Conservation (phyloP, 2,329 filamentous ascomycete genomes). For the Alternaria burnsii region DNA sequence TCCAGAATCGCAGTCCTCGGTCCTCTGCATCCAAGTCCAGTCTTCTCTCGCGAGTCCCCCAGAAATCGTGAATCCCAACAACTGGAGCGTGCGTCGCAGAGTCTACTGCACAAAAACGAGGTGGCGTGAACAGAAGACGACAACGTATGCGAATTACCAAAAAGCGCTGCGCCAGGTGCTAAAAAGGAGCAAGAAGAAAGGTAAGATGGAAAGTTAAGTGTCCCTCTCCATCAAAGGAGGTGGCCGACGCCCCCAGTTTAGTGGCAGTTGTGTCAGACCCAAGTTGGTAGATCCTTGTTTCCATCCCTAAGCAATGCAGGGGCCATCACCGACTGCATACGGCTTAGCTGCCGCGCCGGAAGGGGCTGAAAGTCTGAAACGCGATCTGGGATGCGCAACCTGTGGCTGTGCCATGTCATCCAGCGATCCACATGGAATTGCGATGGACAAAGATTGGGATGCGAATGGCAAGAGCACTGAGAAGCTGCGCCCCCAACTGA, state of each 20-base stretch:
- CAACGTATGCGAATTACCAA: not conserved
- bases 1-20: not conserved
- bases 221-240: constrained; percentile 3
- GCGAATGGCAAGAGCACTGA: not conserved
- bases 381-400: not conserved
- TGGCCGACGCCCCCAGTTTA: constrained; percentile 5
- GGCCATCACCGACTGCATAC: not conserved
- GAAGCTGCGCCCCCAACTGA: not conserved
- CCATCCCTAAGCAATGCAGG: constrained; percentile 1
- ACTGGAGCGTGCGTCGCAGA: not conserved
- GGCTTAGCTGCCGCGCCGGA: constrained; percentile 4
- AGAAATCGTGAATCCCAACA: not conserved
- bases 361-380: constrained; percentile 1
- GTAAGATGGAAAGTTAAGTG: not conserved
- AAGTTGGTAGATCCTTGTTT: constrained; percentile 3
- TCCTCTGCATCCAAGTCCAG: not conserved
- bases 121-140: not conserved
- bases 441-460: not conserved
- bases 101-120: not conserved
- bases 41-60: not conserved
- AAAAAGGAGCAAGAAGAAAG: not conserved
- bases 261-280: constrained; percentile 5
- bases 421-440: not conserved
- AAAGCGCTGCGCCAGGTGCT: not conserved
- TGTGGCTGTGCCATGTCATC: constrained; percentile 1